These are phyloP conservation scores for Neopestalotiopsis clavispora DNA, from an alignment of 2,329 filamentous ascomycete species.

Conservation along the genomic window DNA sequence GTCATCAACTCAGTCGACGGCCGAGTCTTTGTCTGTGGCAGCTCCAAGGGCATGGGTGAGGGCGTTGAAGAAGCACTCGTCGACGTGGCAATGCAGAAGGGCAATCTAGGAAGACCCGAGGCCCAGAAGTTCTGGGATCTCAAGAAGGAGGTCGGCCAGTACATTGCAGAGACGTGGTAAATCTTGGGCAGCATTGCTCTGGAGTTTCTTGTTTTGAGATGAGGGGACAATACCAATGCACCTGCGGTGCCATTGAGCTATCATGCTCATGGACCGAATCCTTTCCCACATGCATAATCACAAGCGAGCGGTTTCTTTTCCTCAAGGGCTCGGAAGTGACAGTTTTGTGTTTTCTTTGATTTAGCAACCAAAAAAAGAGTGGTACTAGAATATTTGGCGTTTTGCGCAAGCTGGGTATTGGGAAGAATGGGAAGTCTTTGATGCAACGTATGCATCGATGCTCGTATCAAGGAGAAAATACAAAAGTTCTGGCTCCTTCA, in stretches of 20 bases:
- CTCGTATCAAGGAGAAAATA: background rate
- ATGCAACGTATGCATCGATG: background rate
- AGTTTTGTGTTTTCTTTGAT: conserved; percentile 8
- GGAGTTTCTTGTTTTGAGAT: conserved; percentile 7
- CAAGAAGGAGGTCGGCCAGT: conserved; percentile 92
- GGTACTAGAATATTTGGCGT: conserved; percentile 16
- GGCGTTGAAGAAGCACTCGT: conserved; percentile 88
- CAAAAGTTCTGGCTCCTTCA: conserved; percentile 3
- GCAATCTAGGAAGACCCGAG: conserved; percentile 81
- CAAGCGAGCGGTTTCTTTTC: background rate
- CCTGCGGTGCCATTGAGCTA: background rate
- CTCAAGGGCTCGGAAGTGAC: conserved; percentile 2
- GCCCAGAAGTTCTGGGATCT: conserved; percentile 87
- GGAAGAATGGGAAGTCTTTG: background rate
- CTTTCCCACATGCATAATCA: background rate
- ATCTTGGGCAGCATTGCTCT: background rate
- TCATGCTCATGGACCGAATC: background rate
- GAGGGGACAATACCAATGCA: background rate
- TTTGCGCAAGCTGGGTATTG: conserved; percentile 17
- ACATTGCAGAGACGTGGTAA: conserved; percentile 84
- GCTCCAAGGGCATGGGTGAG: conserved; percentile 95
- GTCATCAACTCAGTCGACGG: conserved; percentile 97
- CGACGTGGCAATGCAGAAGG: conserved; percentile 91
- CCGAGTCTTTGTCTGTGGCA: conserved; percentile 94
- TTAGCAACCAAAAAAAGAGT: background rate